These are phyloP conservation scores for Aphanomyces euteiches DNA, from an alignment of 352 stramenopile genomes.

Conservation along the genomic window DNA sequence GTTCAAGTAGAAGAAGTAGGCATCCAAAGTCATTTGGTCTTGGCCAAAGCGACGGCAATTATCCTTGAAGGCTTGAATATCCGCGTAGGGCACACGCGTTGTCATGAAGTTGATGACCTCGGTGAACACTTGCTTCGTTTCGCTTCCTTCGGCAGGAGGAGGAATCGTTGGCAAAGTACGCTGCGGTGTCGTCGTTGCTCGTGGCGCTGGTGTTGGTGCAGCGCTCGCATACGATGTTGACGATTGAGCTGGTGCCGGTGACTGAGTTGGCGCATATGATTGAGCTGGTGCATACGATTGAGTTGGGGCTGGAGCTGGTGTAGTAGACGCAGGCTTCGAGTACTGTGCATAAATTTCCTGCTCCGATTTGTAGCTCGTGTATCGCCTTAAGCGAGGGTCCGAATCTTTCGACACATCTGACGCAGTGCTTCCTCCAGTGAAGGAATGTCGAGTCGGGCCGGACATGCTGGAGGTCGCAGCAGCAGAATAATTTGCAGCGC, in stretches of 20 bases:
- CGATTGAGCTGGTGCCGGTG: constrained; percentile 25
- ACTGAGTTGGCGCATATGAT: background rate
- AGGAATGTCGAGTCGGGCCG: background rate
- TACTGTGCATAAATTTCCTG: constrained; percentile 78
- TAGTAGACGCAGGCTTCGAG: constrained; percentile 35
- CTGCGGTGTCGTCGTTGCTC: constrained; percentile 40
- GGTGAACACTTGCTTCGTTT: constrained; percentile 81
- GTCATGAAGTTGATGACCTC: constrained; percentile 77
- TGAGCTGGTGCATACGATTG: constrained; percentile 31
- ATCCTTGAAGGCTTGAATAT: constrained; percentile 82
- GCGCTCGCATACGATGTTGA: constrained; percentile 26
- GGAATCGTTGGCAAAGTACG: constrained; percentile 43
- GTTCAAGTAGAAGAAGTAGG: constrained; percentile 74
- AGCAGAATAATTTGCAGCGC: background rate
- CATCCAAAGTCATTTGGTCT: constrained; percentile 79
- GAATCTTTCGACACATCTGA: constrained; percentile 32
- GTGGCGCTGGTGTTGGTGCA: constrained; percentile 14
- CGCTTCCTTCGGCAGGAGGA: constrained; percentile 45
- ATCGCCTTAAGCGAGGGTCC: constrained; percentile 67
- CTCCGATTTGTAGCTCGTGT: constrained; percentile 75
- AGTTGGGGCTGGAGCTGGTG: background rate
- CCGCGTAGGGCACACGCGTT: constrained; percentile 72
- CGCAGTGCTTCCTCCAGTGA: constrained; percentile 19
- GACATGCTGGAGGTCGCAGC: background rate
- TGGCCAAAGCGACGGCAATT: constrained; percentile 85